Evolutionary conservation across 257 asterid species (phyloP).

Genomic region (Solanum paucissectum): DNA sequence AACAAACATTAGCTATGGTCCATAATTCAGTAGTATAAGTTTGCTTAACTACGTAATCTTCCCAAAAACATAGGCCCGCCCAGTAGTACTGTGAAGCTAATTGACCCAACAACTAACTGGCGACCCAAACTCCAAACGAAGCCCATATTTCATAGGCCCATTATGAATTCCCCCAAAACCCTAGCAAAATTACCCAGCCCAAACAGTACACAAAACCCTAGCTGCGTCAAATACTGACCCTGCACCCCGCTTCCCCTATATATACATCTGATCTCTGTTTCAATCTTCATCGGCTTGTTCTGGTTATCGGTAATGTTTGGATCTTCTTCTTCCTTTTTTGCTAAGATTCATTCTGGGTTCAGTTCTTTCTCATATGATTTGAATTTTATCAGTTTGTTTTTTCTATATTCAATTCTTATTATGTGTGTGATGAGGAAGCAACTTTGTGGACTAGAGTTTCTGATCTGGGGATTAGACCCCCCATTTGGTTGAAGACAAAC

Average conservation of each 20-base stretch:
- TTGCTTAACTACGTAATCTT: too few relatives aligned
- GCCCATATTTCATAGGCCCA: neutral
- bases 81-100: neutral
- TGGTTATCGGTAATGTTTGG: neutral
- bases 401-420: neutral
- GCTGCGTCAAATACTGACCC: neutral
- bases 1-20: too few relatives aligned
- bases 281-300: neutral
- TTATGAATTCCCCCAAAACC: neutral
- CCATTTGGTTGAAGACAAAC: slow-evolving; percentile 25
- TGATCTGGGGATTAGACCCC: slow-evolving; percentile 18
- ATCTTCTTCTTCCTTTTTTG: neutral
- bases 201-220: neutral
- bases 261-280: neutral
- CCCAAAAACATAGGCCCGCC: neutral
- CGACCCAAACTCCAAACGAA: neutral
- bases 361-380: neutral
- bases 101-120: neutral
- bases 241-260: neutral
- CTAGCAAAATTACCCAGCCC: neutral
- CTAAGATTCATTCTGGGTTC: neutral
- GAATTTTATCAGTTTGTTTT: neutral
- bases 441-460: slow-evolving; percentile 34
- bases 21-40: too few relatives aligned
- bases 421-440: slow-evolving; percentile 20